Conservation (phyloP, 192 early-diverging fungal genomes). For the Rhizophagus clarus region DNA sequence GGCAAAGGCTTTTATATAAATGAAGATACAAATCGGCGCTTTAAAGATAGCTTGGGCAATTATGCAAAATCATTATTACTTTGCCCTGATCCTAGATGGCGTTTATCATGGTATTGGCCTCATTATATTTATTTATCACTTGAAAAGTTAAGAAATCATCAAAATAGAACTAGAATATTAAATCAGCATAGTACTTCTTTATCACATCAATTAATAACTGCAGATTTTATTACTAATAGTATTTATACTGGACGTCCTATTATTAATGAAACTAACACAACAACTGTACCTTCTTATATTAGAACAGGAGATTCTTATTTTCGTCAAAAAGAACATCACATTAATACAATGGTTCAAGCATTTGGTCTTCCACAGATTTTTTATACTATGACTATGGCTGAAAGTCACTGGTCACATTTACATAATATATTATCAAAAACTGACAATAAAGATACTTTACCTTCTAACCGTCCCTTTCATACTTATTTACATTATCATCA, state of each 20-base stretch:
- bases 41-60: neutral
- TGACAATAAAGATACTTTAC: neutral
- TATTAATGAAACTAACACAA: neutral
- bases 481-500: neutral
- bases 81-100: no score
- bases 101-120: no score
- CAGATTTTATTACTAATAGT: neutral
- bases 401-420: neutral
- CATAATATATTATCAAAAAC: neutral
- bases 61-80: neutral
- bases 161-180: neutral
- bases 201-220: neutral
- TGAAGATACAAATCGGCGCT: neutral
- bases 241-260: neutral
- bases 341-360: neutral
- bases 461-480: slow-evolving; percentile 9
- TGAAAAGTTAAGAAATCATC: neutral
- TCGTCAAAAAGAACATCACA: neutral
- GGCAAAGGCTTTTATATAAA: neutral
- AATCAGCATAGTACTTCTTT: no score
- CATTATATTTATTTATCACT: no score
- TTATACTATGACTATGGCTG: neutral
- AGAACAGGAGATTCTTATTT: slow-evolving; percentile 8
- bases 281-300: neutral
- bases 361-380: neutral